Evolutionary conservation across 805 yeast genomes (phyloP), one percentile per base, ranked within the genome.

Genomic region (Suhomyces xylopsoci): DNA sequence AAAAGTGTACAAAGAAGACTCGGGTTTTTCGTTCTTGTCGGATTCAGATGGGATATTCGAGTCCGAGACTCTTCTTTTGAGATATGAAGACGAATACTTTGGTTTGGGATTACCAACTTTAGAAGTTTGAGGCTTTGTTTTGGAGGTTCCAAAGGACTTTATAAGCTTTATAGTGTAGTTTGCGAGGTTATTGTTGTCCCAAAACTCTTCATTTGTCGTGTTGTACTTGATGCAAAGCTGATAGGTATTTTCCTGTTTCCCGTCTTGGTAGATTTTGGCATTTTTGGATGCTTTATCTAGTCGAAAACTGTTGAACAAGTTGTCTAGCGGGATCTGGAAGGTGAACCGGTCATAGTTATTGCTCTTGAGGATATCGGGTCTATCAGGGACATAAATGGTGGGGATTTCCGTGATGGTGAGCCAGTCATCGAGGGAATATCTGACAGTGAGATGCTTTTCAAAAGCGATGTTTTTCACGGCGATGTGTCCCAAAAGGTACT

Each of bases 361-460:
- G 15, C 70, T 64, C 54, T 75, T 76, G 56, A 84, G 68, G 6
- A 78, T 65, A 40, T 76, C 64, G 5, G 86, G 83, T 1, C 78
- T 62, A 54, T 86, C 90, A 3, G 81, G 78, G 2, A 79, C 75
- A 69, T 81, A 90, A 3, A 64, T 58, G 3, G 92, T 87, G 42
- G 82, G 83, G 30, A 86, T 80, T 63, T 88, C 93, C 42, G 83
- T 77, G 20, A 85, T 81, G 0, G 96, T 85, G 43, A 71, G 73
- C 98, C 98, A 92, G 61, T 77, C 71, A 65, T 93, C 90, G 57
- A 84, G 74, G 0, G 97, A 82, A 69, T 90, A 92, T 51, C 91
- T 77, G 14, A 88, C 79, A 14, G 82, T 79, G 17, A 93, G 87
- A 25, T 69, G 63, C 67, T 92, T 92, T 34, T 82, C 78, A 68